Evolutionary conservation across 1,284 basidiomycete genomes (phyloP), one percentile per base, ranked within the genome.

Genomic region (Heterobasidion parviporum): DNA sequence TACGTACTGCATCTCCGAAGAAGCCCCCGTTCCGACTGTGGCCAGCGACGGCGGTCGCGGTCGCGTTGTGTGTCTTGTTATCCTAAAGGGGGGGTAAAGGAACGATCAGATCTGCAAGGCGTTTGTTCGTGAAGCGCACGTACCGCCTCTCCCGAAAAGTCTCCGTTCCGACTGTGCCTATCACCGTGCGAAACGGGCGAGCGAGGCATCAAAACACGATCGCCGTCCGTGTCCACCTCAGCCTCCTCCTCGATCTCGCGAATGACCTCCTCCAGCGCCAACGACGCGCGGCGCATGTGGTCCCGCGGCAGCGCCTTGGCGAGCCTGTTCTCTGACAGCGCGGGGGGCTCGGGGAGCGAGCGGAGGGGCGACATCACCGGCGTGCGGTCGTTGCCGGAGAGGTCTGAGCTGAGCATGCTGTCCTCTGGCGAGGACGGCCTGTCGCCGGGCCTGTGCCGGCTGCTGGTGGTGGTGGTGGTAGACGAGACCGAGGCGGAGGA

Each of bases 201-300:
- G 55, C 88, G 78, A 54, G 85, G 85, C 74, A 89, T 77, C 55
- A 89, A 71, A 60, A 89, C 85, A 67, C 86, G 78, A 62, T 87
- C 85, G 0, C 74, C 78, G 36, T 61, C 60, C 61, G 51, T 54
- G 16, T 82, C 80, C 61, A 82, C 82, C 61, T 85, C 85, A 45
- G 58, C 70, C 56, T 76, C 74, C 57, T 76, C 74, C 58, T 75
- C 74, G 10, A 89, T 77, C 64, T 88, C 85, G 63, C 80, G 78
- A 54, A 92, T 87, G 10, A 78, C 89, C 59, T 83, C 77, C 33
- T 51, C 50, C 34, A 92, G 67, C 0, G 89, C 88, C 64, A 83
- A 61, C 46, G 89, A 89, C 44, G 83, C 85, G 56, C 85, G 81
- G 62, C 78, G 77, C 55, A 84, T 65, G 35, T 74, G 77, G 34